These are phyloP conservation scores for Actinidia chinensis DNA, from an alignment of 179 eudicot species.

Conservation along the genomic window DNA sequence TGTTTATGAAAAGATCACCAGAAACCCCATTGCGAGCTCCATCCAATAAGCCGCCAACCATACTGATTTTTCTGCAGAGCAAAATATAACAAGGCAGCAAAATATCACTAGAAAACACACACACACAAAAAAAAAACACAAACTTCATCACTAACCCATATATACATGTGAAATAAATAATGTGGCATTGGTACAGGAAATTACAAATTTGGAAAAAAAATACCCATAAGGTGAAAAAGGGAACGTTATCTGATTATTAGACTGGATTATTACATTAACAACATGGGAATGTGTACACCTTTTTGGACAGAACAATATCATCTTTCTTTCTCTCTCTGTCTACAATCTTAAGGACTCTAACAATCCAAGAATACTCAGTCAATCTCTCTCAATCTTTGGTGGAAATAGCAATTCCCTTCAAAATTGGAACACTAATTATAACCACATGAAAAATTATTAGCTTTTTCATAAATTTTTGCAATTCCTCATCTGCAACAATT, in stretches of 20 bases:
- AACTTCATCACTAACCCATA: not conserved
- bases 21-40: not conserved
- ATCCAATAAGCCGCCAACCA: constrained; percentile 8
- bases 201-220: not conserved
- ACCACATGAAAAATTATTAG: too few species aligned
- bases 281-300: too few species aligned
- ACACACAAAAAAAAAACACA: not conserved
- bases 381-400: too few species aligned
- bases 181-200: not conserved
- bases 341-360: too few species aligned
- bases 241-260: not conserved
- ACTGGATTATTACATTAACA: not conserved
- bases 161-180: not conserved
- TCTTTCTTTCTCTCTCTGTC: too few species aligned
- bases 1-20: not conserved
- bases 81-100: not conserved
- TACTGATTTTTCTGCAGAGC: not conserved
- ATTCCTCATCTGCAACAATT: too few species aligned
- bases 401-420: too few species aligned
- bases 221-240: not conserved
- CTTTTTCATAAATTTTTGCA: too few species aligned
- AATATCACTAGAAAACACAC: not conserved
- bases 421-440: too few species aligned
- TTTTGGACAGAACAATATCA: too few species aligned
- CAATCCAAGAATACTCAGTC: too few species aligned